Evolutionary conservation across 2,329 filamentous ascomycete genomes (phyloP).

Genomic region (Penicillium sp.): DNA sequence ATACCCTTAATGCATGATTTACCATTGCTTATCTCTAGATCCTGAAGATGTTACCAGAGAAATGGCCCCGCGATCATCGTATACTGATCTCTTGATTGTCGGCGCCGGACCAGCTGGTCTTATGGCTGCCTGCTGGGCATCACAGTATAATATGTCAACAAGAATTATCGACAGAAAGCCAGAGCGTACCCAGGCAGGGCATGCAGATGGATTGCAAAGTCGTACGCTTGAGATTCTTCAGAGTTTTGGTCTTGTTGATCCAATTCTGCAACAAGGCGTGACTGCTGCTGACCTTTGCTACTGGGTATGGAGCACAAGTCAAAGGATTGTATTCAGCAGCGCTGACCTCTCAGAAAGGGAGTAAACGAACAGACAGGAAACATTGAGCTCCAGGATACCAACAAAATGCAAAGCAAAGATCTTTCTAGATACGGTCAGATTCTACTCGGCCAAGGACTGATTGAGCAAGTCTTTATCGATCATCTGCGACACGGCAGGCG

Average conservation of each 20-base stretch:
- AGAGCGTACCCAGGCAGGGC: slow-evolving; percentile 28
- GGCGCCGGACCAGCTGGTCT: not conserved
- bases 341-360: not conserved
- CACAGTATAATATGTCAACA: slow-evolving; percentile 15
- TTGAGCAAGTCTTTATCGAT: not conserved
- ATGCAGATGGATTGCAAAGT: slow-evolving; percentile 59
- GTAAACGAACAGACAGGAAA: slow-evolving; percentile 1
- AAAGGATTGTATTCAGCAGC: no score
- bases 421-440: no score
- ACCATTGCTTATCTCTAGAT: not conserved
- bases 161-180: slow-evolving; percentile 22
- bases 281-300: not conserved
- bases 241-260: slow-evolving; percentile 59
- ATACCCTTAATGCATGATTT: not conserved
- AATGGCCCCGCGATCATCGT: not conserved
- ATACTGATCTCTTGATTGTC: not conserved
- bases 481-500: not conserved
- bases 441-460: not conserved
- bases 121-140: slow-evolving; percentile 8
- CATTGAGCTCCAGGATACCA: not conserved
- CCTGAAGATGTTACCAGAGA: not conserved
- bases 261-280: not conserved
- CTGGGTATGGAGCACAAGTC: not conserved
- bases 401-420: no score
- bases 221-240: slow-evolving; percentile 72